phyloP scores from a whole-genome alignment of 2,329 filamentous ascomycete genomes.

The Neophaeococcomyces aloes region DNA sequence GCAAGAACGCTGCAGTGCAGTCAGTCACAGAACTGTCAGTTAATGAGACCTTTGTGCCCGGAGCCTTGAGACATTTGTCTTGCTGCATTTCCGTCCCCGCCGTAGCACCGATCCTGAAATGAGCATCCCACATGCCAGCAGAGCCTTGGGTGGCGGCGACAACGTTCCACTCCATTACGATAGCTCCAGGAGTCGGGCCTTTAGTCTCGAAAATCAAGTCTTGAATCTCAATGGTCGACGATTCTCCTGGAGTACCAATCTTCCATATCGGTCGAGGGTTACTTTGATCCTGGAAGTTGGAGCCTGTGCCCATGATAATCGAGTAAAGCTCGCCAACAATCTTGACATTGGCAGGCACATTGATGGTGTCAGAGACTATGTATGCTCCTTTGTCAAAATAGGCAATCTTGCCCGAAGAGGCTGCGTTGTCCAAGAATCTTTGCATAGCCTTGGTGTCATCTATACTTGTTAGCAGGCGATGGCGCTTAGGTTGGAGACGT shows the following conservation, averaged over 20 bases:
- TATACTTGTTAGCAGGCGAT: neutral
- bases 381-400: conserved; percentile 71
- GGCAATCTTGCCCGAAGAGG: conserved; percentile 44
- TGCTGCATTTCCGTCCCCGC: conserved; percentile 26
- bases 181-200: conserved; percentile 28
- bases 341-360: conserved; percentile 48
- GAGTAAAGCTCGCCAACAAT: conserved; percentile 48
- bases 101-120: conserved; percentile 32
- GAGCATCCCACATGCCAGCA: conserved; percentile 30
- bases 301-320: conserved; percentile 26
- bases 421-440: conserved; percentile 43
- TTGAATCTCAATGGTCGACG: conserved; percentile 28
- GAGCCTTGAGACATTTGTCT: conserved; percentile 25
- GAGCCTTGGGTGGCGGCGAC: conserved; percentile 29
- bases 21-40: conserved; percentile 20
- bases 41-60: conserved; percentile 23
- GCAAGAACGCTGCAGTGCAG: conserved; percentile 33
- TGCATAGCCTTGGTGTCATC: conserved; percentile 54
- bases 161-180: conserved; percentile 31
- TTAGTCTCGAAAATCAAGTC: conserved; percentile 28
- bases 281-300: conserved; percentile 23
- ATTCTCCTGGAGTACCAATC: conserved; percentile 25
- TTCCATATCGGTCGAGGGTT: conserved; percentile 23
- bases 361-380: conserved; percentile 57
- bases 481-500: neutral